Evolutionary conservation across 768 basidiomycete genomes (phyloP), one percentile per base, ranked within the genome.

Genomic region (Fibroporia radiculosa): DNA sequence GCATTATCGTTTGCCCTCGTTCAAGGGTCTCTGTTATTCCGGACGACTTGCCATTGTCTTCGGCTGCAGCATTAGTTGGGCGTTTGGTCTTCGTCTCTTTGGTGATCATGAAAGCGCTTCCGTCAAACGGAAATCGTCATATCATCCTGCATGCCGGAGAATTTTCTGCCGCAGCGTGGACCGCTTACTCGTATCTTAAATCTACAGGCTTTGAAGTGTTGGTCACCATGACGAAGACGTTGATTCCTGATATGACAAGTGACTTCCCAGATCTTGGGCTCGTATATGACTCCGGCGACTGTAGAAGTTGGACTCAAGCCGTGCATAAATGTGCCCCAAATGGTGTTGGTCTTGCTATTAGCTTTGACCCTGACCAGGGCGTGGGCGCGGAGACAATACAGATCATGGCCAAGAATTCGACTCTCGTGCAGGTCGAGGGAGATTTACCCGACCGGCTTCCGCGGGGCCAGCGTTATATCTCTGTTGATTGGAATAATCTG

Each of bases 341-440:
- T 3, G 45, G 48, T 23, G 33, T 48, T n/a, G 44, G 39, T n/a
- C 18, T 45, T 20, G 48, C 45, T 16, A 26, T 48, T 45, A 45
- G 32, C 22, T 48, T 48, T 29, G 48, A 48, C 35, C 4, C 31
- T 7, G 44, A 45, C 24, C 35, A 4, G 6, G 23, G 32, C 36
- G 28, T 47, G n/a, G 24, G 24, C 6, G 26, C 3, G 32, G 48
- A 48, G 24, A 48, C 48, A 6, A 28, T 25, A 5, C 34, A 29
- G 36, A 14, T 48, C 13, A 32, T 48, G 7, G 28, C 43, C 11
- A 7, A n/a, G 4, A 13, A 33, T 12, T 44, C 33, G 6, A 48
- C 48, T 18, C 26, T 48, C 11, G 33, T 48, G 22, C 40, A 42
- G 16, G 23, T 48, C 42, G 48, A 35, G 5, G 18, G 27, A 14